Base-by-base conservation (phyloP, 2,329 filamentous ascomycete genomes). In the Elsinoe batatas region DNA sequence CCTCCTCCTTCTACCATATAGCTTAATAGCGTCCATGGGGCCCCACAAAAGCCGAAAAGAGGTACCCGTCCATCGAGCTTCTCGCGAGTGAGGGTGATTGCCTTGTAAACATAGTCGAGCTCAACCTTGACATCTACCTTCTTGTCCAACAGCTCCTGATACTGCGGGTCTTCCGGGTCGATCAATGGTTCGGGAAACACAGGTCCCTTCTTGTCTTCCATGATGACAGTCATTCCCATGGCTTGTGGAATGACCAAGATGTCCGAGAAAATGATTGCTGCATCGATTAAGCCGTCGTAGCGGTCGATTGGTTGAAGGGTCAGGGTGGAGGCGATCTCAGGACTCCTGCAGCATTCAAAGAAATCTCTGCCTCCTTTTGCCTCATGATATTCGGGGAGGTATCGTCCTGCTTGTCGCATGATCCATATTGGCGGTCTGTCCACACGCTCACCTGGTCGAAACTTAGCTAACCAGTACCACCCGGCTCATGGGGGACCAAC, bases 1-100 rank as follows among this genome's bases (percentile, higher is more conserved):
- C 93, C 93, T 47, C 93, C 93, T 13, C 93, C 93, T 72, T 98
- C 93, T 15, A 97, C 89, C 93, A 98, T 98, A 75, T 98, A 98
- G 76, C 91, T 95, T 66, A 98, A 80, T 58, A 98, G 73, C 1
- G 93, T 98, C 89, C 93, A 98, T 0, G 93, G 93, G 6, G 93
- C 91, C 55, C 93, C 93, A 65, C 91, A 96, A 75, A 98, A 98
- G 35, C 93, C 93, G 68, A 95, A 94, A 61, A 98, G 74, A 5
- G 93, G 93, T 32, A 98, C 93, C 44, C 90, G 79, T 0, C 93
- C 93, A 47, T 84, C 79, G 53, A 98, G 74, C 77, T 95, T 96
- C 69, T 88, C 79, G 62, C 93, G 79, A 22, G 93, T 97, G 65
- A 96, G 71, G 0, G 90, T 94, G 61, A 98, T 94, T 15, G 91